These are phyloP conservation scores for Salvia rosmarinus DNA, from an alignment of 257 asterid species.

Conservation along the genomic window DNA sequence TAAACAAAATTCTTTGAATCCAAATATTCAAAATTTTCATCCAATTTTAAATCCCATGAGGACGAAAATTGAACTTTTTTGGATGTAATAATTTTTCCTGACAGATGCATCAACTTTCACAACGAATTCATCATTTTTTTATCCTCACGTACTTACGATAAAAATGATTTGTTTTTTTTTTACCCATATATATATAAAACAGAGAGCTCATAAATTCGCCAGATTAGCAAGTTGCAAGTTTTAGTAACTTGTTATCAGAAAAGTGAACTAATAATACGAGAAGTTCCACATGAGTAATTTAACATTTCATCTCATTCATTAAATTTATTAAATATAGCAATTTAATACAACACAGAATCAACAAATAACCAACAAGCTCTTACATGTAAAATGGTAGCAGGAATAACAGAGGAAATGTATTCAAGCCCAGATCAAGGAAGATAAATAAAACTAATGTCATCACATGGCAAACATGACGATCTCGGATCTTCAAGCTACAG, in stretches of 20 bases:
- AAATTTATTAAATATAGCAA: constrained; percentile 33
- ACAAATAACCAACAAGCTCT: constrained; percentile 17
- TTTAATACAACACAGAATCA: constrained; percentile 33
- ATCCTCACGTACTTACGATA: too few species aligned
- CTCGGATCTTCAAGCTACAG: constrained; percentile 45
- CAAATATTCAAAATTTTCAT: too few species aligned
- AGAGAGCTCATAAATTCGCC: too few species aligned
- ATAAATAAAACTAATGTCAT: constrained; percentile 11
- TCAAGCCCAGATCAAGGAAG: constrained; percentile 9
- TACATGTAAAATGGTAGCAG: constrained; percentile 25
- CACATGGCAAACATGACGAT: constrained; percentile 21
- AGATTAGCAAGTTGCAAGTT: not conserved
- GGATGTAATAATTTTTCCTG: too few species aligned
- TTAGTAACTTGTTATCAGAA: not conserved
- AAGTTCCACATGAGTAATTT: not conserved
- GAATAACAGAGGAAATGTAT: constrained; percentile 20
- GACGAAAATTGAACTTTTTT: too few species aligned
- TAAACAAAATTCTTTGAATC: too few species aligned
- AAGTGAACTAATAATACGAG: not conserved
- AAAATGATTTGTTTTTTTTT: too few species aligned
- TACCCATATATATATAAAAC: too few species aligned
- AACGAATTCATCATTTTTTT: too few species aligned
- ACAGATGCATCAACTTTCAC: too few species aligned
- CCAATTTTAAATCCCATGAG: too few species aligned
- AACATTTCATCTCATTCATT: constrained; percentile 37